Evolutionary conservation across 202 grass and related monocot genomes (phyloP).

Genomic region (Cymbopogon flexuosus): DNA sequence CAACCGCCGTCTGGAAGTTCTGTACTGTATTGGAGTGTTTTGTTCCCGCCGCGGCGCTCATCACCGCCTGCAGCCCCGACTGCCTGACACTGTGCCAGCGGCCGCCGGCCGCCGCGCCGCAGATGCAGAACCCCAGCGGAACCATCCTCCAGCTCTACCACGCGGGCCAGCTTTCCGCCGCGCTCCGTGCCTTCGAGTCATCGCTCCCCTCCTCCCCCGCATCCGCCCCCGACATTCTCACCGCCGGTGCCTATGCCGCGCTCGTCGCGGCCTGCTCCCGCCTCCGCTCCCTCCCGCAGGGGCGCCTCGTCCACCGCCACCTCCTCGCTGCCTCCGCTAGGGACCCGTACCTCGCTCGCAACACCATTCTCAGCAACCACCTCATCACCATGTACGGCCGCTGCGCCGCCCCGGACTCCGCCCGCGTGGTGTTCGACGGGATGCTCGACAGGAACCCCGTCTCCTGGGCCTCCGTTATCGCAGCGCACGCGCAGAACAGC

Average conservation of each 20-base stretch:
- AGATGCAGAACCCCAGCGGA: slow-evolving; percentile 40
- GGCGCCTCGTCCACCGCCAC: slow-evolving; percentile 50
- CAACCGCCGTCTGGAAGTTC: neutral
- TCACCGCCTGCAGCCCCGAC: neutral
- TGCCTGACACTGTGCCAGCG: no score
- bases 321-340: slow-evolving; percentile 15
- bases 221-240: slow-evolving; percentile 5
- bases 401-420: slow-evolving; percentile 48
- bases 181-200: slow-evolving; percentile 37
- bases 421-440: slow-evolving; percentile 55
- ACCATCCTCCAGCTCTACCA: slow-evolving; percentile 20
- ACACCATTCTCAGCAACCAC: slow-evolving; percentile 59
- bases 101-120: neutral
- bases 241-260: slow-evolving; percentile 47
- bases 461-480: slow-evolving; percentile 64
- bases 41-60: slow-evolving; percentile 7
- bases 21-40: slow-evolving; percentile 22
- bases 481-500: slow-evolving; percentile 46
- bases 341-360: neutral
- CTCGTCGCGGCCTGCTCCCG: slow-evolving; percentile 58
- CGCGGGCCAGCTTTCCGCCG: slow-evolving; percentile 26
- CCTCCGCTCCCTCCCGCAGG: slow-evolving; percentile 54
- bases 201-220: slow-evolving; percentile 19
- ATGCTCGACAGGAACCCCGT: slow-evolving; percentile 53
- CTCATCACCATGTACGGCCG: slow-evolving; percentile 56